Evolutionary conservation across 805 yeast genomes (phyloP), one percentile per base, ranked within the genome.

Genomic region (Candida rishiriensis): DNA sequence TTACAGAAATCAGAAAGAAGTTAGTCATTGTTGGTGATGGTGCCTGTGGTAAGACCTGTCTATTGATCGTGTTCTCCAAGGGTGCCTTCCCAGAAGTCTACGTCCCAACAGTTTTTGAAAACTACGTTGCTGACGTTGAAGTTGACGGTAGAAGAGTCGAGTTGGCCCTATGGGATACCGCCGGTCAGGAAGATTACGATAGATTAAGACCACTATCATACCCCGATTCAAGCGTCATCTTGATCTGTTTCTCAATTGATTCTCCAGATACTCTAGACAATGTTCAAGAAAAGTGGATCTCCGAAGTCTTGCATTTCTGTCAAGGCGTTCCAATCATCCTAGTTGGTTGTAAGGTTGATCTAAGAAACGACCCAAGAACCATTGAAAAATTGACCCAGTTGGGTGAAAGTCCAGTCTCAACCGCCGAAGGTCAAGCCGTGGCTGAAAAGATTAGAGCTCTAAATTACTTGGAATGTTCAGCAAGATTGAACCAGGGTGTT

Each of bases 151-250:
- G 91, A 69, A 79, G 86, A 64, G 97, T 91, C 47, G 96, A 90
- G 66, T 74, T 89, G 68, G 96, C 96, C 8, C 74, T 89, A 55
- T 89, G 97, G 97, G 97, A 89, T 88, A 89, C 97, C 55, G 96
- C 97, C 44, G 97, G 97, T 53, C 97, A 89, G 78, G 97, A 89
- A 75, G 97, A 90, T 73, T 89, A 89, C 65, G 96, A 88, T 68
- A 85, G 96, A 69, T 74, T 88, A 57, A 84, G 96, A 70, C 96
- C 96, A 36, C 73, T 88, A 53, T 83, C 91, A 12, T 89, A 89
- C 69, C 96, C 96, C 50, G 96, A 89, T 65, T 85, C 96, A 34
- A 86, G 88, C 64, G 97, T 89, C 51, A 85, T 89, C 48, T 76
- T 89, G 63, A 88, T 89, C 59, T 89, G 97, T 76, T 89, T 88